A percentile compares a stretch with the other conserved stretches of the same genome.
Evolutionary conservation across 208 protist species (phyloP).

Genomic region (Leishmania major): DNA sequence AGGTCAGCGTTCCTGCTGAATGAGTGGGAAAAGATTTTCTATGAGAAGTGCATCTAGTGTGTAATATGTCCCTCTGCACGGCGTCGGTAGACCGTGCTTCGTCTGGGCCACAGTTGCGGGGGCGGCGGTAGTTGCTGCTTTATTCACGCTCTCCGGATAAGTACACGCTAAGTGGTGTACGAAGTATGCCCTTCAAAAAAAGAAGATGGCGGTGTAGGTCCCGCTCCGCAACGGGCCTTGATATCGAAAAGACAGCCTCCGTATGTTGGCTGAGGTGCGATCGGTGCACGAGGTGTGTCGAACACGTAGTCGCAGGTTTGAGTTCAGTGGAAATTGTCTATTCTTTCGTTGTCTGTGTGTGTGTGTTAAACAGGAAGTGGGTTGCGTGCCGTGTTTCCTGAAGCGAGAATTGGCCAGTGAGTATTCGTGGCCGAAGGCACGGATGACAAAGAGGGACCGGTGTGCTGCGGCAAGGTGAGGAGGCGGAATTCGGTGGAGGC

Average conservation of each 20-base stretch:
- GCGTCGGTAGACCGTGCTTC: background rate
- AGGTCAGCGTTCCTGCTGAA: background rate
- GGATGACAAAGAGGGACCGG: background rate
- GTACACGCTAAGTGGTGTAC: background rate
- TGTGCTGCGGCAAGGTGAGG: background rate
- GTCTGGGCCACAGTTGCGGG: background rate
- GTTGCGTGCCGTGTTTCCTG: background rate
- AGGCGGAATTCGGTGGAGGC: background rate
- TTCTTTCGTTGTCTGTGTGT: background rate
- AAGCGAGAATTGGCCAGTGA: background rate
- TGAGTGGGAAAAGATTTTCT: background rate
- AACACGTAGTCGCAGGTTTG: background rate
- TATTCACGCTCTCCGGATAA: background rate
- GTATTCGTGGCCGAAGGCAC: background rate
- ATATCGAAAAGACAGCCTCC: background rate
- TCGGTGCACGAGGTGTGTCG: background rate
- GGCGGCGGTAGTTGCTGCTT: background rate
- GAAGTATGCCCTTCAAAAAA: background rate
- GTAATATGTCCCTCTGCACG: background rate
- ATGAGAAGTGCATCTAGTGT: background rate
- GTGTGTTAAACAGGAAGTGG: background rate
- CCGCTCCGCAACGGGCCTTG: background rate
- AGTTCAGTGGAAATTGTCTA: background rate
- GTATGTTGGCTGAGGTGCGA: background rate
- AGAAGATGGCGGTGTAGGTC: background rate